A percentile compares a stretch with the other conserved stretches of the same genome.
Evolutionary conservation across 257 asterid genomes (phyloP).

Genomic region (Capsicum pubescens): DNA sequence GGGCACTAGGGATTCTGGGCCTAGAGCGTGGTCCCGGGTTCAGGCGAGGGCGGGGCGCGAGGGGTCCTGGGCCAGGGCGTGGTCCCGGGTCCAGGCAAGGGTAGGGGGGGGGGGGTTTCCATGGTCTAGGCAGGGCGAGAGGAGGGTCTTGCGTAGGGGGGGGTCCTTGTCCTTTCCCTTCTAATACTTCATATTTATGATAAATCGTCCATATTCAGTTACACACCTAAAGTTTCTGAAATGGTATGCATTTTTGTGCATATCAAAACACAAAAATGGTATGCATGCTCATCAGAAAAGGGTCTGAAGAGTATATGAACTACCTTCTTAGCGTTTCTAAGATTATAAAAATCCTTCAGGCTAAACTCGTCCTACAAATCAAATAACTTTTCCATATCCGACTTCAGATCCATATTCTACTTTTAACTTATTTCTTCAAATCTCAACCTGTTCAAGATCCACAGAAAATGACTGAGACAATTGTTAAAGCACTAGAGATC

Average conservation of each 20-base stretch:
- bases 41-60: no score
- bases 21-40: no score
- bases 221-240: no score
- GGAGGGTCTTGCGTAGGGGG: no score
- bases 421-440: conserved; percentile 29
- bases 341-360: neutral
- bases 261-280: neutral
- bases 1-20: no score
- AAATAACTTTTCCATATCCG: conserved; percentile 3
- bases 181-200: no score
- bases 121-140: no score
- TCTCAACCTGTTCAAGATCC: conserved; percentile 91
- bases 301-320: neutral
- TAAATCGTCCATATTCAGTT: no score
- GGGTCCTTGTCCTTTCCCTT: no score
- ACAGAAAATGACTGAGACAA: conserved; percentile 71
- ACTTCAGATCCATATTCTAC: conserved; percentile 4
- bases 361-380: neutral
- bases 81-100: no score
- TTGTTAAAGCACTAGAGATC: conserved; percentile 72
- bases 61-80: no score
- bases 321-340: neutral
- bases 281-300: conserved; percentile 14
- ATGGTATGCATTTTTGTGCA: neutral
- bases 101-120: no score